phyloP scores from a whole-genome alignment of 805 yeast genomes.

The Hemisphaericaspora nanyangensis region DNA sequence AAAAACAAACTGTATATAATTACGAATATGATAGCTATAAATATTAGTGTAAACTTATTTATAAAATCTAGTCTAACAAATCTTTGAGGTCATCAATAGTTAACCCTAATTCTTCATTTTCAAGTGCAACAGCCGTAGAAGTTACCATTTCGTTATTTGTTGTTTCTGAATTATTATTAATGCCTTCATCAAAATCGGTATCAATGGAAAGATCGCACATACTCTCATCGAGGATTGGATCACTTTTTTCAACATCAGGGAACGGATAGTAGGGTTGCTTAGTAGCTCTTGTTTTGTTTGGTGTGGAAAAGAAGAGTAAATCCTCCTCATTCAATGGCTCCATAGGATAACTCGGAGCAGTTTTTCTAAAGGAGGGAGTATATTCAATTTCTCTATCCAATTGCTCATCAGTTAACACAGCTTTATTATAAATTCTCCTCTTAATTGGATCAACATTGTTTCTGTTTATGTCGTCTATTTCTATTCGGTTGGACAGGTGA shows the following conservation, averaged over 20 bases:
- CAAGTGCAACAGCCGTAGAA: background rate
- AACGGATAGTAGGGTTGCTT: background rate
- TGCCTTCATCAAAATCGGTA: slow-evolving; percentile 6
- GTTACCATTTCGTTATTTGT: slow-evolving; percentile 1
- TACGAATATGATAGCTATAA: background rate
- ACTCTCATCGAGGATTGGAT: slow-evolving; percentile 4
- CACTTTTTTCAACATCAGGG: slow-evolving; percentile 11
- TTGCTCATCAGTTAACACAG: background rate
- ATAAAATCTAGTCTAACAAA: slow-evolving; percentile 32
- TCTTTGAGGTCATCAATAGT: slow-evolving; percentile 29
- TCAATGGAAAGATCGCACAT: slow-evolving; percentile 3
- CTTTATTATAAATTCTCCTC: slow-evolving; percentile 4
- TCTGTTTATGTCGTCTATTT: slow-evolving; percentile 5
- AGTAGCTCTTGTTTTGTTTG: slow-evolving; percentile 12
- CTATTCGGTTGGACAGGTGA: slow-evolving; percentile 17
- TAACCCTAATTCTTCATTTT: slow-evolving; percentile 22
- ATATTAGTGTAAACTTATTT: no score
- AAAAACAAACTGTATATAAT: background rate
- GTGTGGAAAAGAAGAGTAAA: slow-evolving; percentile 21
- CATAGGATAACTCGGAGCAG: slow-evolving; percentile 11
- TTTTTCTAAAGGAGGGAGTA: slow-evolving; percentile 1
- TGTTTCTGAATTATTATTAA: slow-evolving; percentile 19
- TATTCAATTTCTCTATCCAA: slow-evolving; percentile 5
- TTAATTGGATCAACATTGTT: slow-evolving; percentile 29
- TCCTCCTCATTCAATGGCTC: slow-evolving; percentile 34